phyloP scores from a whole-genome alignment of 2,329 filamentous ascomycete genomes.

The Colletotrichum endophyticum region DNA sequence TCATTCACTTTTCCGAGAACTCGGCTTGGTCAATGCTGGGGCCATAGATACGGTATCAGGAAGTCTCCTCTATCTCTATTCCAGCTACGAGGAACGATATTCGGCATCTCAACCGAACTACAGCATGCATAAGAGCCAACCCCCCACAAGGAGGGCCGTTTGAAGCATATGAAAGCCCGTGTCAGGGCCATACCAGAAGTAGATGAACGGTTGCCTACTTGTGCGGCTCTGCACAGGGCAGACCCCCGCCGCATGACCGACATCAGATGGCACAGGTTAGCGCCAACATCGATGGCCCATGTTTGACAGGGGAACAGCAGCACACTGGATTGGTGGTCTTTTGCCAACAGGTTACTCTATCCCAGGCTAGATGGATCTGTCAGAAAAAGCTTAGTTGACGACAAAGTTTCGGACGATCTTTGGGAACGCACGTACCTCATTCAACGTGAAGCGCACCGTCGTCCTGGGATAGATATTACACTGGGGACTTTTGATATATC shows the following conservation, averaged over 20 bases:
- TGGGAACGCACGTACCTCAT: neutral
- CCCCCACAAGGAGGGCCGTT: neutral
- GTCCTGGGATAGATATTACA: neutral
- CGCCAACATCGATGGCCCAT: neutral
- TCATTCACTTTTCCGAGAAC: neutral
- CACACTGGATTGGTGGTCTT: neutral
- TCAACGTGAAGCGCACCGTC: constrained; percentile 8
- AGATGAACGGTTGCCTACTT: neutral
- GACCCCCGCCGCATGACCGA: neutral
- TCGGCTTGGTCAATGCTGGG: neutral
- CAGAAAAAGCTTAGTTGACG: neutral
- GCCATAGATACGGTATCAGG: rapidly evolving
- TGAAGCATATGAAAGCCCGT: neutral
- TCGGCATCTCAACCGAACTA: neutral
- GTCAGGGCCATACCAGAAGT: neutral
- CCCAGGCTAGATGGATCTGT: neutral
- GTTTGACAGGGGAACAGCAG: rapidly evolving
- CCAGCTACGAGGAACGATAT: neutral
- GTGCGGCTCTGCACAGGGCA: neutral
- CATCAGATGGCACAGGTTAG: neutral
- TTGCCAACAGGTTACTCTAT: neutral
- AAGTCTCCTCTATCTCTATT: rapidly evolving
- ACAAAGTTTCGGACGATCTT: neutral
- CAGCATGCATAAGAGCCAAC: neutral
- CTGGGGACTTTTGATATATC: neutral